phyloP scores from a whole-genome alignment of 352 stramenopile species.

The Pilasporangium apinafurcum region DNA sequence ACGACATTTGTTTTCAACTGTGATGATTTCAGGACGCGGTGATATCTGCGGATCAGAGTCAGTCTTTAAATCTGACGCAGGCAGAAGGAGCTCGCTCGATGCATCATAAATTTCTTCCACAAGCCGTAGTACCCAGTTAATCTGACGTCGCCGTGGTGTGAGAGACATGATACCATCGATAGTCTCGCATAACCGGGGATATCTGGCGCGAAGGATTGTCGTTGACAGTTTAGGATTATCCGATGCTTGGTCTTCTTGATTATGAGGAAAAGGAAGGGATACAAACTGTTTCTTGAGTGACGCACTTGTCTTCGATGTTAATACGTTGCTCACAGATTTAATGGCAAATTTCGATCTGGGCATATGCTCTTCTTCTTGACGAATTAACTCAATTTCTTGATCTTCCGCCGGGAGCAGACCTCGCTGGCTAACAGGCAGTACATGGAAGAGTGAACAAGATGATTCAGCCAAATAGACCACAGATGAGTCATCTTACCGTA shows the following conservation, averaged over 20 bases:
- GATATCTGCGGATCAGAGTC: neutral
- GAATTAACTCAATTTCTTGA: too few relatives aligned
- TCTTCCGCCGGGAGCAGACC: conserved; percentile 31
- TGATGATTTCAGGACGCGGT: neutral
- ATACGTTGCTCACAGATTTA: too few relatives aligned
- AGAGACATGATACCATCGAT: neutral
- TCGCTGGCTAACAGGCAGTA: conserved; percentile 17
- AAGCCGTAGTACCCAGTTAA: conserved; percentile 58
- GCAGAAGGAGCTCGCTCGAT: conserved; percentile 15
- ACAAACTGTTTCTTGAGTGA: too few relatives aligned
- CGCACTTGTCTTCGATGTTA: too few relatives aligned
- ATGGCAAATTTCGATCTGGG: too few relatives aligned
- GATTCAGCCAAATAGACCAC: too few relatives aligned
- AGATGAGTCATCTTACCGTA: conserved; percentile 24
- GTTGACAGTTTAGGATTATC: too few relatives aligned
- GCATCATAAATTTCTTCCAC: conserved; percentile 67
- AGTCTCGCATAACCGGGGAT: too few relatives aligned
- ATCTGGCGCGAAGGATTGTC: too few relatives aligned
- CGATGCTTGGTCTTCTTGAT: neutral
- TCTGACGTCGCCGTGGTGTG: conserved; percentile 26
- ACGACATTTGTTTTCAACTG: neutral
- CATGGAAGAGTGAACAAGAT: neutral
- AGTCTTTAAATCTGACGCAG: neutral
- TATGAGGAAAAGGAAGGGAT: neutral
- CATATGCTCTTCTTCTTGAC: too few relatives aligned